Percentiles rank a stretch among this genome's conserved stretches.
These are phyloP conservation scores for Populus davidiana DNA, from an alignment of 345 rosid genomes.

Conservation along the genomic window DNA sequence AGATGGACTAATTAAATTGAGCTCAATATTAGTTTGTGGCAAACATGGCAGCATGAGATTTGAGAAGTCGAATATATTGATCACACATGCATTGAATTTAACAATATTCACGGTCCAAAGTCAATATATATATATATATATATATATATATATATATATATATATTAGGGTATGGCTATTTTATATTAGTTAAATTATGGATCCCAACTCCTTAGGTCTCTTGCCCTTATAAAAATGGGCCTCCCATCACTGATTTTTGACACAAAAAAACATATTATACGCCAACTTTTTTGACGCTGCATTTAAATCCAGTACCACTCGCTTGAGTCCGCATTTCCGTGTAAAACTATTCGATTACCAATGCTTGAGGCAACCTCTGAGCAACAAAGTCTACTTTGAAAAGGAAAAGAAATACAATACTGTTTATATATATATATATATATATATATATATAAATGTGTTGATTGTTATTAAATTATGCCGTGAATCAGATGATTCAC, in stretches of 20 bases:
- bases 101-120: not conserved
- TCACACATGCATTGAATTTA: not conserved
- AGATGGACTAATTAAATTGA: too few species aligned
- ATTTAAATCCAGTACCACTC: constrained; percentile 1
- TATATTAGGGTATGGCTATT: not conserved
- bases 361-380: constrained; percentile 6
- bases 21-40: not conserved
- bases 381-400: constrained; percentile 12
- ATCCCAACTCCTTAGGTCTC: not conserved
- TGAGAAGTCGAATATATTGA: not conserved
- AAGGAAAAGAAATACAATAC: not conserved
- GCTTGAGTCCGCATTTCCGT: not conserved
- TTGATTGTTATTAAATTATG: constrained; percentile 14
- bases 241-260: not conserved
- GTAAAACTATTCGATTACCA: constrained; percentile 19
- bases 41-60: not conserved
- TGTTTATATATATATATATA: not conserved
- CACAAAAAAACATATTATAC: not conserved
- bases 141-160: too few species aligned
- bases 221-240: not conserved
- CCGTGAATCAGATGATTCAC: constrained; percentile 37
- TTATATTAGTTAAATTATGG: not conserved
- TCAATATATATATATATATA: not conserved
- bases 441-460: too few species aligned
- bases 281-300: not conserved